These are phyloP conservation scores for Xylaria telfairii DNA, from an alignment of 495 filamentous ascomycete species.

Conservation along the genomic window DNA sequence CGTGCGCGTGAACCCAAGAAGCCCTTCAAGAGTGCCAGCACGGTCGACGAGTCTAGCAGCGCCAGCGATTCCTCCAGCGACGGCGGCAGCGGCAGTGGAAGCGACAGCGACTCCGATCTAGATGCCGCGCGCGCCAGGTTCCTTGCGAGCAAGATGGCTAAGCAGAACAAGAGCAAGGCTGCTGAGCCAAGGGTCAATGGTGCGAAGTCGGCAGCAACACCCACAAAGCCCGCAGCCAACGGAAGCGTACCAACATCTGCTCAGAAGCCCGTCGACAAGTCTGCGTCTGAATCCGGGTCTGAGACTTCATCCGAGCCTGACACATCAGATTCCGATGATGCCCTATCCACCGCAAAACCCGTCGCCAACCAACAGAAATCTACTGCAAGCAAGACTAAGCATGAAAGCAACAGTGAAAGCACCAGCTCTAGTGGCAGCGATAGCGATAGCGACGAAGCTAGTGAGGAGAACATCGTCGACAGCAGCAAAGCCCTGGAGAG, in stretches of 20 bases:
- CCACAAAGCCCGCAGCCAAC: slow-evolving; percentile 28
- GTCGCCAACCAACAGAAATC: slow-evolving; percentile 18
- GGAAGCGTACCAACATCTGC: slow-evolving; percentile 8
- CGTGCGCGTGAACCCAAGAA: slow-evolving; percentile 28
- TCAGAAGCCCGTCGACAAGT: slow-evolving; percentile 2
- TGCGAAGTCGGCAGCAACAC: slow-evolving; percentile 5
- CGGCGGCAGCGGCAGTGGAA: slow-evolving; percentile 32
- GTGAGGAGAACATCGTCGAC: neutral
- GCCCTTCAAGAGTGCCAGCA: slow-evolving; percentile 31
- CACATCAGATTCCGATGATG: slow-evolving; percentile 27
- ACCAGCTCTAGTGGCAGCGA: slow-evolving; percentile 33
- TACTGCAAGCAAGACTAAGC: slow-evolving; percentile 20
- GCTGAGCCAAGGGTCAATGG: slow-evolving; percentile 27
- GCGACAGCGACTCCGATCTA: slow-evolving; percentile 39
- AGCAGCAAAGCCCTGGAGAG: neutral
- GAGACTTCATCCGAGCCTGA: slow-evolving; percentile 39
- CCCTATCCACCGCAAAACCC: slow-evolving; percentile 20
- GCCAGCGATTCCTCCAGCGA: slow-evolving; percentile 23
- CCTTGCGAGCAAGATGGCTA: slow-evolving; percentile 15
- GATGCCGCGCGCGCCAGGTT: slow-evolving; percentile 39
- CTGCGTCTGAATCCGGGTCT: slow-evolving; percentile 28
- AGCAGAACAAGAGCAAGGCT: slow-evolving; percentile 29
- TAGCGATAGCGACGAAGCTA: slow-evolving; percentile 22
- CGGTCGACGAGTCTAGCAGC: slow-evolving; percentile 25
- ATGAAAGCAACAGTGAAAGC: slow-evolving; percentile 35